Base-by-base conservation (phyloP, 768 basidiomycete genomes). In the Auricularia auricula-judae region DNA sequence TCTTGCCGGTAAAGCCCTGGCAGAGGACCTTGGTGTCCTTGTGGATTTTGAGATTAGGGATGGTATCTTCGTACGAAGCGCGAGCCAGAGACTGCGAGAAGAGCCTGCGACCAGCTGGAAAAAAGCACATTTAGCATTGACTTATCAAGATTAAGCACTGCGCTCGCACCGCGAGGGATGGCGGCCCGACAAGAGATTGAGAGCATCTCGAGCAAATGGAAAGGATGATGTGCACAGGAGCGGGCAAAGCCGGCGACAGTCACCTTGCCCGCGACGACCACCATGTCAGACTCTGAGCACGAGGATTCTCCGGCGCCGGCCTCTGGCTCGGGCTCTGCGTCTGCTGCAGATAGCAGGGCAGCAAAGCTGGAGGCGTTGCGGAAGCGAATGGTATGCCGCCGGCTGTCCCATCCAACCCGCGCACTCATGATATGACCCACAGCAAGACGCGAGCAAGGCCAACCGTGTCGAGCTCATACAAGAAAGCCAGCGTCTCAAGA, bases 1-100 rank as follows among this genome's bases (percentile, higher is more conserved):
- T 97, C 86, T 97, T 98, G 74, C 95, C 95, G 12, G 94, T 98
- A 70, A 94, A 85, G 3, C 85, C 93, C 76, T 93, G 97, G 76
- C 88, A 93, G 68, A 81, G 79, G 56, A 99, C 96, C 76, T 86
- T 94, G 69, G 97, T 97, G 76, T 98, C 92, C 73, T 92, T 91
- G 77, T 91, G 85, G 71, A 99, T 89, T 70, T 87, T 85, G 68
- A 99, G 84, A 80, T 98, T 99, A 73, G 83, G 80, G 73, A 94
- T 88, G 61, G 93, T 94, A 73, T 90, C 89, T 63, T 88, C 92
- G 75, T 98, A 98, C 71, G 84, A 85, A 68, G 77, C 81, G 70
- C 91, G 83, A 69, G 85, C 73, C 54, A 83, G 83, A 68, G 93
- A 89, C 70, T 84, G 82, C 60, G 91, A 86, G 80, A 96, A 92